Conservation (phyloP, 768 basidiomycete genomes). For the Suillus bovinus region DNA sequence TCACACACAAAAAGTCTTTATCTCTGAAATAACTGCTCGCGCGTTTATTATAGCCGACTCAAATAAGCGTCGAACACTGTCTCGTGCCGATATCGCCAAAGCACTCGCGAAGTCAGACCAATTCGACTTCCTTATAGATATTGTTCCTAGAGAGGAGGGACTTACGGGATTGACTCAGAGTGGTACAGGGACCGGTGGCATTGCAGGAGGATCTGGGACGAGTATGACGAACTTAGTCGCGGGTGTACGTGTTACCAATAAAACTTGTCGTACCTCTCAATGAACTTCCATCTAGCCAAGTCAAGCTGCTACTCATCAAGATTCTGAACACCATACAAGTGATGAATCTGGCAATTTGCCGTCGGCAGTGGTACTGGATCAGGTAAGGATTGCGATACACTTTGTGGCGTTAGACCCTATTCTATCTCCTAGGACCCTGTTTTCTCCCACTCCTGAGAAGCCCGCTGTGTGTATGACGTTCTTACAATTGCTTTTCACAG, state of each 20-base stretch:
- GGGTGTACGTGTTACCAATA: conserved; percentile 21
- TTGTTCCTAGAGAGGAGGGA: conserved; percentile 83
- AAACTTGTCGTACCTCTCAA: conserved; percentile 1
- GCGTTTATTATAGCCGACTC: conserved; percentile 96
- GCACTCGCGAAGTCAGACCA: conserved; percentile 92
- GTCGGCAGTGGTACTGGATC: conserved; percentile 26
- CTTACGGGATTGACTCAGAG: conserved; percentile 24
- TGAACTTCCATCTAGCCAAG: conserved; percentile 22
- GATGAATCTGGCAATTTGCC: conserved; percentile 20
- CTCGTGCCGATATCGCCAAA: conserved; percentile 90
- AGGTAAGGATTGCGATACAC: conserved; percentile 13
- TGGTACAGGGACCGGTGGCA: neutral
- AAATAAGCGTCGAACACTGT: conserved; percentile 94
- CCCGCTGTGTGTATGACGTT: neutral
- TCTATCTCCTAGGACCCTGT: neutral
- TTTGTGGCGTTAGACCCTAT: conserved; percentile 1
- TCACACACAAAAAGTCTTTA: conserved; percentile 70
- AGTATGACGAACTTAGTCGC: conserved; percentile 21
- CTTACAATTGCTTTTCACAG: conserved; percentile 13
- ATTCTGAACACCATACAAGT: conserved; percentile 22
- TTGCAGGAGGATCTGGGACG: conserved; percentile 2
- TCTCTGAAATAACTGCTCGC: conserved; percentile 93
- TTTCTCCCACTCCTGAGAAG: conserved; percentile 21
- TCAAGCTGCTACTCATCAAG: conserved; percentile 24
- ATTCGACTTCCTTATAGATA: conserved; percentile 97